phyloP scores from a whole-genome alignment of 257 asterid species.

The Solanum lycopersicoides region DNA sequence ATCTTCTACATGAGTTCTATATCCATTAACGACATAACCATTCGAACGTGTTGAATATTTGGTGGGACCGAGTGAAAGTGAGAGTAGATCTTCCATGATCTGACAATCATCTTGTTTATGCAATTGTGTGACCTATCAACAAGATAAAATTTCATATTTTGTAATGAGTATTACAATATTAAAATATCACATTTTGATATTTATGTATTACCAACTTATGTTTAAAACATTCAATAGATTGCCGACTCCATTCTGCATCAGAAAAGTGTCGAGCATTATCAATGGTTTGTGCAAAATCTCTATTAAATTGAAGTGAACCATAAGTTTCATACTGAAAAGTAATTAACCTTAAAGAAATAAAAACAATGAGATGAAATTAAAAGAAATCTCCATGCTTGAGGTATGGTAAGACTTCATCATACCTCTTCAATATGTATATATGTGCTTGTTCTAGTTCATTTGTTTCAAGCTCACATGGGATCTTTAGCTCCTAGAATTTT shows the following conservation, averaged over 20 bases:
- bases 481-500: too few species aligned
- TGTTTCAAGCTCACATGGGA: too few species aligned
- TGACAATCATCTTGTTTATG: background rate
- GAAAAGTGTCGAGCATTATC: background rate
- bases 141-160: background rate
- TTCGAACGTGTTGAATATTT: background rate
- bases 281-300: background rate
- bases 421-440: too few species aligned
- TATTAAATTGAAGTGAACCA: background rate
- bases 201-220: background rate
- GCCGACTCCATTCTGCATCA: background rate
- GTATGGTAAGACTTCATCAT: too few species aligned
- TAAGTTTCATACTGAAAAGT: background rate
- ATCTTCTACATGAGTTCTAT: too few species aligned
- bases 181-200: too few species aligned
- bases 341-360: too few species aligned
- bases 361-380: background rate
- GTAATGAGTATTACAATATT: background rate
- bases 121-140: background rate
- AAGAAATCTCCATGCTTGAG: too few species aligned
- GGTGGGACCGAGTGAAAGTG: background rate
- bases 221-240: background rate
- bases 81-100: background rate
- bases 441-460: too few species aligned
- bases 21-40: too few species aligned